Evolutionary conservation across 495 filamentous ascomycete species (phyloP).

Genomic region (Parathielavia appendiculata): DNA sequence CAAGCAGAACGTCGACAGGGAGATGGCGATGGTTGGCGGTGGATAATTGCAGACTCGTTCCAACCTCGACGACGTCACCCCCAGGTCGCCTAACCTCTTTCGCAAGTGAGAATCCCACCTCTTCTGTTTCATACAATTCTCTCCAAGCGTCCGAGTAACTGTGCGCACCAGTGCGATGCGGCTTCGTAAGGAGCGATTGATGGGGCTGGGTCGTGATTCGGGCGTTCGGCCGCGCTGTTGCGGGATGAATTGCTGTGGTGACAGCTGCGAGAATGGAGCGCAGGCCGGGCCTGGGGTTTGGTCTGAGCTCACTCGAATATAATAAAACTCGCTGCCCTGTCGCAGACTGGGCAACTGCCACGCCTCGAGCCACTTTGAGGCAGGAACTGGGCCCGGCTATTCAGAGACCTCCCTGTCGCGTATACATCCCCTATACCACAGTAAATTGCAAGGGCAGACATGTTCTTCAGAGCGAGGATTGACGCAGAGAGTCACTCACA

Average conservation of each 20-base stretch:
- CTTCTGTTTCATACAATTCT: conserved; percentile 2
- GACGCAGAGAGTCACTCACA: too few species aligned
- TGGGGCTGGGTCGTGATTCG: conserved; percentile 3
- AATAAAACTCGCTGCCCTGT: conserved; percentile 32
- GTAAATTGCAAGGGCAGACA: too few species aligned
- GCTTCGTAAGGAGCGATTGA: conserved; percentile 1
- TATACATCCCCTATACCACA: too few species aligned
- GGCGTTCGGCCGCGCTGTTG: conserved; percentile 7
- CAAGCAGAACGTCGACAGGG: conserved; percentile 1
- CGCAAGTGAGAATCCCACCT: conserved; percentile 1
- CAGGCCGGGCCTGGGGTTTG: conserved; percentile 6
- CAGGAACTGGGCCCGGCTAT: too few species aligned
- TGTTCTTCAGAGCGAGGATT: too few species aligned
- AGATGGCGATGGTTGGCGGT: conserved; percentile 13
- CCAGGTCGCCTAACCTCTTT: not conserved
- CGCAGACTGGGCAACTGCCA: conserved; percentile 12
- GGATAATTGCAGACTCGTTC: conserved; percentile 2
- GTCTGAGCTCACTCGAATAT: conserved; percentile 22
- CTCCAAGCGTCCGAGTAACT: not conserved
- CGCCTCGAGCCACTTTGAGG: conserved; percentile 18
- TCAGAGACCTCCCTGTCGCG: too few species aligned
- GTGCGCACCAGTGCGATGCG: not conserved
- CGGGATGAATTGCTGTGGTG: conserved; percentile 26
- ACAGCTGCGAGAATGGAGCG: conserved; percentile 12
- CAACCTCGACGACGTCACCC: not conserved